Evolutionary conservation across 2,329 filamentous ascomycete genomes (phyloP).

Genomic region (Rhynchosporium agropyri): DNA sequence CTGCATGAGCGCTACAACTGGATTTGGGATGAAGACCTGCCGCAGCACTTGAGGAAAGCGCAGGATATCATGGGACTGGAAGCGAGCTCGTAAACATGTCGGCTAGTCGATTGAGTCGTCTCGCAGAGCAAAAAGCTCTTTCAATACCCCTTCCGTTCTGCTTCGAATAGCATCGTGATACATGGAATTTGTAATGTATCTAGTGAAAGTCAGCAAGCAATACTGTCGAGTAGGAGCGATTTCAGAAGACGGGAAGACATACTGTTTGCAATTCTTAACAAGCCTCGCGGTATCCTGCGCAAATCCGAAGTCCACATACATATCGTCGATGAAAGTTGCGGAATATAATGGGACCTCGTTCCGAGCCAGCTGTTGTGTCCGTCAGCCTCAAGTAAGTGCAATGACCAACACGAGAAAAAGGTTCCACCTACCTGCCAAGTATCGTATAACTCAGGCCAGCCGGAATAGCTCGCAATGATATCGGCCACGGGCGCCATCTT

Average conservation of each 20-base stretch:
- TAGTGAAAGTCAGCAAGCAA: background rate
- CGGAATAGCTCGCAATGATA: conserved; percentile 64
- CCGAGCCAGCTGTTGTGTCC: conserved; percentile 53
- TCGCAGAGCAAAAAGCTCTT: conserved; percentile 73
- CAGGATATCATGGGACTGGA: conserved; percentile 41
- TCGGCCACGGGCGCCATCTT: conserved; percentile 70
- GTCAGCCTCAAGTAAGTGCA: background rate
- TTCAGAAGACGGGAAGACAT: background rate
- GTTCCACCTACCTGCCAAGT: conserved; percentile 52
- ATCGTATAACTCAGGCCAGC: conserved; percentile 81
- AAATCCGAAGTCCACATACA: conserved; percentile 84
- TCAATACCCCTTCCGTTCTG: conserved; percentile 75
- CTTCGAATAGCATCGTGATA: conserved; percentile 82
- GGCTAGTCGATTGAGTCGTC: conserved; percentile 65
- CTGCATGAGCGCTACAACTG: conserved; percentile 43
- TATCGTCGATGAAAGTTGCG: conserved; percentile 81
- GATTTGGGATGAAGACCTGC: conserved; percentile 45
- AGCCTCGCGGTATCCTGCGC: conserved; percentile 72
- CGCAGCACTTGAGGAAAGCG: conserved; percentile 45
- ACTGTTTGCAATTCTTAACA: conserved; percentile 74
- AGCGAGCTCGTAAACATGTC: conserved; percentile 20
- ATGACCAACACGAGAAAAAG: background rate
- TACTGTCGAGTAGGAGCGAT: too few relatives aligned
- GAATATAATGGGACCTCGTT: conserved; percentile 88
- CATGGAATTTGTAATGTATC: conserved; percentile 80